Conservation (phyloP, 192 early-diverging fungal species). For the Spizellomyces sp. region DNA sequence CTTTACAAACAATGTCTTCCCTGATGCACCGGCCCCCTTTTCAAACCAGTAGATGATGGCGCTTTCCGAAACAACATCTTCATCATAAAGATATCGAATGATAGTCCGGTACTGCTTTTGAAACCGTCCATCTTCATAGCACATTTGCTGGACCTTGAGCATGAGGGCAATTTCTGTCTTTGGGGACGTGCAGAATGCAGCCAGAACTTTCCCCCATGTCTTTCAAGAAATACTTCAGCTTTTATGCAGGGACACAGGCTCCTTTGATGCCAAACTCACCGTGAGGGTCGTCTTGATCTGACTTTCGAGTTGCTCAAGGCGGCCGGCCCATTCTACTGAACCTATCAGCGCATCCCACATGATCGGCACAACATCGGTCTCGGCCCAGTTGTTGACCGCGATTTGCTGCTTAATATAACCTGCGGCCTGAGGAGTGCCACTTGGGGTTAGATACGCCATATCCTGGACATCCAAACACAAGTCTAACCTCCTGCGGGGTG, state of each 20-base stretch:
- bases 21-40: conserved; percentile 85
- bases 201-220: conserved; percentile 76
- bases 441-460: too few species aligned
- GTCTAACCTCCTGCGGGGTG: conserved; percentile 44
- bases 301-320: conserved; percentile 83
- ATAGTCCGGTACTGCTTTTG: conserved; percentile 86
- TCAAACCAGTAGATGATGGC: conserved; percentile 94
- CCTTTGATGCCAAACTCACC: conserved; percentile 8
- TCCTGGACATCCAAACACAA: neutral
- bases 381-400: conserved; percentile 71
- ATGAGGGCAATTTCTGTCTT: conserved; percentile 87
- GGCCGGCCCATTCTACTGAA: conserved; percentile 76
- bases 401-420: conserved; percentile 66
- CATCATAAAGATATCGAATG: conserved; percentile 81
- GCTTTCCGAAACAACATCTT: conserved; percentile 87
- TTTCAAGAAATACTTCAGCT: conserved; percentile 19
- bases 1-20: conserved; percentile 90
- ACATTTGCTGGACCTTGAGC: conserved; percentile 81
- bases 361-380: conserved; percentile 73
- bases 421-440: conserved; percentile 49
- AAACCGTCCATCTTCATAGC: conserved; percentile 87
- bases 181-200: conserved; percentile 72
- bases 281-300: conserved; percentile 52
- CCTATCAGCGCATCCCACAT: conserved; percentile 83
- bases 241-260: neutral